These are phyloP conservation scores for Hyphopichia fennica DNA, from an alignment of 1,139 yeast species.

Conservation along the genomic window DNA sequence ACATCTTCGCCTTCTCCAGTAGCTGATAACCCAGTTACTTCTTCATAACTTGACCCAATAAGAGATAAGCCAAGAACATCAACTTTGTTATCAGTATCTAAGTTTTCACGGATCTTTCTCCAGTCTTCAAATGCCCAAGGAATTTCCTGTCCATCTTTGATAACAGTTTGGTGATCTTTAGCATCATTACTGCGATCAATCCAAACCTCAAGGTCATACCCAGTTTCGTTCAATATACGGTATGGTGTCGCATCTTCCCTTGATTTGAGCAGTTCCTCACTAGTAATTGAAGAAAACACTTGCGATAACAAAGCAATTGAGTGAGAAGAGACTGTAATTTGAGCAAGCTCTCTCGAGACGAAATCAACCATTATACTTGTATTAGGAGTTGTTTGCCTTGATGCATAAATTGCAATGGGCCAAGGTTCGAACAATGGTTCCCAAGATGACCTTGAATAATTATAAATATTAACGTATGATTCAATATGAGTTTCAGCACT, in stretches of 20 bases:
- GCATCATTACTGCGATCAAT: slow-evolving; percentile 38
- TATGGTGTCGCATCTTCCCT: slow-evolving; percentile 87
- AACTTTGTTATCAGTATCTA: slow-evolving; percentile 62
- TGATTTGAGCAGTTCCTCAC: slow-evolving; percentile 55
- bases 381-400: slow-evolving; percentile 47
- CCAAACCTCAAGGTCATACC: slow-evolving; percentile 79
- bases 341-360: slow-evolving; percentile 73
- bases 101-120: slow-evolving; percentile 78
- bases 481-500: slow-evolving; percentile 71
- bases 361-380: slow-evolving; percentile 58
- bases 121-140: slow-evolving; percentile 97
- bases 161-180: slow-evolving; percentile 21
- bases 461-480: slow-evolving; percentile 76
- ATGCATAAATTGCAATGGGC: slow-evolving; percentile 75
- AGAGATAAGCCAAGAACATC: slow-evolving; percentile 64
- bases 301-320: slow-evolving; percentile 77
- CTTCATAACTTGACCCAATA: slow-evolving; percentile 53
- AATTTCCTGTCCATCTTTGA: slow-evolving; percentile 52
- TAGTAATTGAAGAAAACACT: slow-evolving; percentile 56
- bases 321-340: slow-evolving; percentile 78
- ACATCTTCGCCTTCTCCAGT: slow-evolving; percentile 85
- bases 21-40: slow-evolving; percentile 59
- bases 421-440: slow-evolving; percentile 92
- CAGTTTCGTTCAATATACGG: slow-evolving; percentile 79
- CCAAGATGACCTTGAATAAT: slow-evolving; percentile 93